Evolutionary conservation across 1,284 basidiomycete species (phyloP), one percentile per base, ranked within the genome.

Genomic region (Termitomyces sp.): DNA sequence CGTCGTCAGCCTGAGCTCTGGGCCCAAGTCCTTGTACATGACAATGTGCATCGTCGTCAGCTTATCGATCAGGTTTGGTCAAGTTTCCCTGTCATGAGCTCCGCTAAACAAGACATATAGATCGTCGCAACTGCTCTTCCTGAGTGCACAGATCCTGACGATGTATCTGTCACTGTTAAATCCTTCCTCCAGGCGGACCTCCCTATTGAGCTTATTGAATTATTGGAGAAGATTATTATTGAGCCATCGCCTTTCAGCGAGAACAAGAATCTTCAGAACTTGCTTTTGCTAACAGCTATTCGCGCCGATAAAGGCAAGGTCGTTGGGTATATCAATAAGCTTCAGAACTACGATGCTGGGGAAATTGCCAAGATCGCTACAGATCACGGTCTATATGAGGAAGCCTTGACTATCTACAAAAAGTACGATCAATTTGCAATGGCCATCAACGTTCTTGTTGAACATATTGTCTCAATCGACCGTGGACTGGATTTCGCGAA

Each of bases 221-320:
- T 99, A 49, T 78, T 99, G 61, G 97, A 99, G 80, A 99, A 99
- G 81, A 98, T 99, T 68, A 91, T 99, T 68, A 86, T 99, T 54
- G 94, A 99, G 70, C 89, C 90, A 0, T 98, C 96, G 34, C 90
- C 97, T 6, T 99, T 99, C 84, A 94, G 89, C 67, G 96, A 99
- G 74, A 99, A 99, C 78, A 86, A 86, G 67, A 96, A 93, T 68
- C 79, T 98, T 34, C 94, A 98, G 77, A 97, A 97, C 71, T 78
- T 99, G 58, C 76, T 99, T 60, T 81, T 99, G 67, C 80, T 99
- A 58, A 99, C 97, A 3, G 94, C 97, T 38, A 92, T 99, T 65
- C 90, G 95, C 59, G 93, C 96, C 19, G 97, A 99, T 77, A 98
- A 97, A 79, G 95, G 94, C 71, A 98, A 98, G 75, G 97, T 99